Percentiles rank a stretch among this genome's conserved stretches.
These are phyloP conservation scores for Ascochyta viciae-villosae DNA, from an alignment of 2,329 filamentous ascomycete genomes.

Conservation along the genomic window DNA sequence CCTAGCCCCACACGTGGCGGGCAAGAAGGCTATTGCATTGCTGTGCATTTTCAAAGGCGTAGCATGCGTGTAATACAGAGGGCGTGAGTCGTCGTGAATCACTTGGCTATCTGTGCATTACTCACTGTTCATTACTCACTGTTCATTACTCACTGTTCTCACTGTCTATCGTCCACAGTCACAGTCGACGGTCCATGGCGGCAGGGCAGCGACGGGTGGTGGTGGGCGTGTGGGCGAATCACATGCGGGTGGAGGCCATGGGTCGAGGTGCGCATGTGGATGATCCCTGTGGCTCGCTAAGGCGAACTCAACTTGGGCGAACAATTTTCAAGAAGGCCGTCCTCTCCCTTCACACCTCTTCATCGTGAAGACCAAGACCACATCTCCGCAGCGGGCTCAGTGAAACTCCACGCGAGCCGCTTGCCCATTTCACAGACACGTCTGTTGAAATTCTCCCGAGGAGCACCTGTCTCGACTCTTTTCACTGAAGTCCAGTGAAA, in stretches of 20 bases:
- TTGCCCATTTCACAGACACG: constrained; percentile 48
- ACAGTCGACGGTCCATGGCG: no score
- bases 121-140: no score
- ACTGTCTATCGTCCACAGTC: no score
- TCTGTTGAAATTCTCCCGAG: constrained; percentile 48
- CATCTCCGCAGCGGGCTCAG: constrained; percentile 42
- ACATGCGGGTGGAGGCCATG: constrained; percentile 14
- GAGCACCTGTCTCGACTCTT: constrained; percentile 41
- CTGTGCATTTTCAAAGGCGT: no score
- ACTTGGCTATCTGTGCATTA: no score
- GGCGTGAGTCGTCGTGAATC: no score
- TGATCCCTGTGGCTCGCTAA: constrained; percentile 23
- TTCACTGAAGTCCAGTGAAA: constrained; percentile 41
- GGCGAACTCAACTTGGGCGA: constrained; percentile 32
- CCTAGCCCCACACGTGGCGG: no score
- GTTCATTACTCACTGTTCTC: no score
- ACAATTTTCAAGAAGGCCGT: constrained; percentile 31
- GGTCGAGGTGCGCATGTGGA: constrained; percentile 8
- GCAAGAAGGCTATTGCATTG: no score
- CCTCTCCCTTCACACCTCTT: constrained; percentile 37
- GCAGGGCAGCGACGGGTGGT: no score
- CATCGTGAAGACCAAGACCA: constrained; percentile 43
- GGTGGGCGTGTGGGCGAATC: constrained; percentile 7
- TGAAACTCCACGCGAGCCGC: constrained; percentile 42
- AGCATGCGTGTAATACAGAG: no score